These are phyloP conservation scores for Colletotrichum spaethianum DNA, from an alignment of 2,329 filamentous ascomycete genomes.

Conservation along the genomic window DNA sequence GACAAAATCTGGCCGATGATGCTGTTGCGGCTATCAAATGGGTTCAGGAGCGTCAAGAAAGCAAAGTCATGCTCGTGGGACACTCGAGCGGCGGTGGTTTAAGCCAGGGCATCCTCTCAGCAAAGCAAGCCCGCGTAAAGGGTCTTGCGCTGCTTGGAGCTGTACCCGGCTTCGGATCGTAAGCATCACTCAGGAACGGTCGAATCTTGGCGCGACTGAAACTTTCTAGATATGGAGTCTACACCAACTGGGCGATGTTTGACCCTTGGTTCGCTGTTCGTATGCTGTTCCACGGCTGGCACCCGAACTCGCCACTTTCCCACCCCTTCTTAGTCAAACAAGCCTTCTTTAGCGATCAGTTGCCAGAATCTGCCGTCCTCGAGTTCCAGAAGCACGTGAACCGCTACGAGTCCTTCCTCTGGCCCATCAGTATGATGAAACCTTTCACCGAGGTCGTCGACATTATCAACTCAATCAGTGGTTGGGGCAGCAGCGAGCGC, in stretches of 20 bases:
- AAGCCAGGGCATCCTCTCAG: constrained; percentile 63
- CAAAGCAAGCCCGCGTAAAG: constrained; percentile 55
- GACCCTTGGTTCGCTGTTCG: constrained; percentile 65
- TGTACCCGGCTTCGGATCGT: constrained; percentile 65
- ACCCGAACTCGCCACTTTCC: constrained; percentile 67
- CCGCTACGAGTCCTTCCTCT: constrained; percentile 67
- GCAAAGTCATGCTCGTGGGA: constrained; percentile 60
- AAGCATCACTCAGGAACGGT: constrained; percentile 42
- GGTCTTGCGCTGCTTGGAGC: constrained; percentile 62
- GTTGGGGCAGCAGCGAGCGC: constrained; percentile 47
- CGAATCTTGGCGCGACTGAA: background rate
- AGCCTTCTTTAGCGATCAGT: constrained; percentile 65
- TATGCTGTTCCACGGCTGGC: constrained; percentile 61
- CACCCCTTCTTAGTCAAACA: constrained; percentile 62
- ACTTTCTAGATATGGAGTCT: constrained; percentile 52
- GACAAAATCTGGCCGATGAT: constrained; percentile 59
- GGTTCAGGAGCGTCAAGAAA: constrained; percentile 50
- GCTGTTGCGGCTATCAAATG: constrained; percentile 58
- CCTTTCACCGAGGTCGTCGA: constrained; percentile 58
- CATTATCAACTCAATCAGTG: constrained; percentile 55
- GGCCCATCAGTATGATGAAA: constrained; percentile 64
- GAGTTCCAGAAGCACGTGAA: constrained; percentile 59
- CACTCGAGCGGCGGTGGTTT: constrained; percentile 68
- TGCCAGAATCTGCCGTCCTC: constrained; percentile 55
- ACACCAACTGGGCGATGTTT: constrained; percentile 60